Percentiles rank a stretch among this genome's conserved stretches.
Conservation (phyloP, 768 basidiomycete genomes). For the Serendipita sp. region DNA sequence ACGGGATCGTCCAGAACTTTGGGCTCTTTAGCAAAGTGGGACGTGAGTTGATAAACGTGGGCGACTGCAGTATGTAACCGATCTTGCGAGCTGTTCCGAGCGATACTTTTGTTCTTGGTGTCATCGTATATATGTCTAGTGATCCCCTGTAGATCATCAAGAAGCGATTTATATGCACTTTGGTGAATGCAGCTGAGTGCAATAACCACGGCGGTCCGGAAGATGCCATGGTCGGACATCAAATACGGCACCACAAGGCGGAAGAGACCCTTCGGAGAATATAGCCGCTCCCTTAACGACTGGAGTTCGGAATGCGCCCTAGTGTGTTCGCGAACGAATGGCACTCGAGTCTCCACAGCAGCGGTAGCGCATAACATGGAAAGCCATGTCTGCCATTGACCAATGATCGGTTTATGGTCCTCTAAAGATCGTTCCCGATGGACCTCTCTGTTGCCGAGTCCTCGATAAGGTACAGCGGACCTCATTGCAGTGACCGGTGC, state of each 20-base stretch:
- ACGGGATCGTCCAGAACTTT: constrained; percentile 51
- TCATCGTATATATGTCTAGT: constrained; percentile 78
- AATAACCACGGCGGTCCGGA: constrained; percentile 72
- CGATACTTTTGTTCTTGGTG: constrained; percentile 30
- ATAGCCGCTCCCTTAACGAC: constrained; percentile 66
- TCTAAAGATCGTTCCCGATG: constrained; percentile 34
- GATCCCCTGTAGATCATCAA: constrained; percentile 71
- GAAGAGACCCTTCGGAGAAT: constrained; percentile 70
- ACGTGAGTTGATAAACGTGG: constrained; percentile 75
- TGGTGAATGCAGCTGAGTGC: constrained; percentile 80
- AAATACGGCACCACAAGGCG: constrained; percentile 75
- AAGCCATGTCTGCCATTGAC: constrained; percentile 76
- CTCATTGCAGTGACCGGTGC: constrained; percentile 33
- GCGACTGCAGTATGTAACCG: constrained; percentile 75
- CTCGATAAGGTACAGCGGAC: constrained; percentile 12
- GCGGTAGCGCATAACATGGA: constrained; percentile 77
- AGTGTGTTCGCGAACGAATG: constrained; percentile 41
- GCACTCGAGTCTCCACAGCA: constrained; percentile 31
- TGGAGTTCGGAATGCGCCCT: constrained; percentile 56
- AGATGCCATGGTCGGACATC: constrained; percentile 66
- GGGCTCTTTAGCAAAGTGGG: constrained; percentile 56
- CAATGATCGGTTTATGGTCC: constrained; percentile 43
- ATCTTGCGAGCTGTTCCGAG: constrained; percentile 53
- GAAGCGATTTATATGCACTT: constrained; percentile 56
- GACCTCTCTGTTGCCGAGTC: constrained; percentile 9